Base-by-base conservation (phyloP, 495 filamentous ascomycete genomes). In the Penicillium robsamsonii region DNA sequence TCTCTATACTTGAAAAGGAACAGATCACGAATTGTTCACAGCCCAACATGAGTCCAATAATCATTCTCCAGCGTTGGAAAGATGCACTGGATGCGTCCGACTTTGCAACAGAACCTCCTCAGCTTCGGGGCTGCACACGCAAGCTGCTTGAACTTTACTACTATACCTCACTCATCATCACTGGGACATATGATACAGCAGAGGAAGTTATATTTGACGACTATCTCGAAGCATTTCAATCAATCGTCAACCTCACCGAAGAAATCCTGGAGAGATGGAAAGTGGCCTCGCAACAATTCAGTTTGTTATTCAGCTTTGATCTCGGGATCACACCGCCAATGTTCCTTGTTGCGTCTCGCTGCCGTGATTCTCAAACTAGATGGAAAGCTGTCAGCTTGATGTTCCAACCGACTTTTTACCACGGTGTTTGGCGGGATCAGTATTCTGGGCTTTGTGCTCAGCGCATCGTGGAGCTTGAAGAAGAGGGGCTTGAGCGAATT, bases 361-460 rank as follows among this genome's bases (percentile, higher is more conserved):
- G 54, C 18, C 54, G 54, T 15, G 27, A 56, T 45, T 17, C 46
- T 18, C 4, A 12, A 3, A 50, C 50, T 1, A 27, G 54, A 4
- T 24, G 54, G 12, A 49, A 42, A 13, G 54, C 54, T 0, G 37
- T 50, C 3, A 10, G 22, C 2, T n/a, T 56, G 38, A 56, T 56
- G 45, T 17, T 56, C 1, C 24, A 56, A 3, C 50, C 54, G 0
- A 13, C 33, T 0, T 41, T 50, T 4, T 56, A 56, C 17, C 54
- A 44, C 12, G 54, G 54, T 24, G 37, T 22, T 15, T 56, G 54
- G 54, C 46, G 27, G 6, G 54, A 56, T 50, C 54, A 25, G 24
- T 56, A 56, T 13, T 49, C 54, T 2, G 54, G 54, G 11, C 54
- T 49, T 25, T 56, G 54, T 50, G 46, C 46, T 0, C 54, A 49